Evolutionary conservation across 1,284 basidiomycete genomes (phyloP), one percentile per base, ranked within the genome.

Genomic region (Hemileia vastatrix): DNA sequence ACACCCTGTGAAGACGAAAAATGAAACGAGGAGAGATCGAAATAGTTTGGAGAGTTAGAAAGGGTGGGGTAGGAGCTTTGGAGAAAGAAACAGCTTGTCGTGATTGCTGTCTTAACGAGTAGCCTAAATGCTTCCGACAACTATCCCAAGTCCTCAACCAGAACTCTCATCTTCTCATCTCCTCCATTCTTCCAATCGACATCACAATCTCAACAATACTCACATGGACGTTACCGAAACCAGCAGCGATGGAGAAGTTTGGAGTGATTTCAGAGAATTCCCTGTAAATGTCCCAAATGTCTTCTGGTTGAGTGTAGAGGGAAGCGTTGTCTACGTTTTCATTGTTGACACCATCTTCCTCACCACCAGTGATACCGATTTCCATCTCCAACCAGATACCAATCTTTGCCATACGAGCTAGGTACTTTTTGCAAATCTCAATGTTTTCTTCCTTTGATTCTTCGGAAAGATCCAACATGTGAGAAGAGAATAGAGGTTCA

Each of bases 381-480:
- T 98, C 94, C 94, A 98, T 98, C 84, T 98, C 94, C 78, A 98
- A 90, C 91, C 91, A 98, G 44, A 77, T 81, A 67, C 87, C 87
- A 76, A 97, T 79, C 70, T 86, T 84, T 23, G 90, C 88, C 91
- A 98, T 90, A 77, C 90, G 90, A 79, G 85, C 83, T 78, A 97
- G 94, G 83, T 98, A 98, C 78, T 92, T 84, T 66, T 82, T 88
- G 79, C 95, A 98, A 58, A 81, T 90, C 64, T 81, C 84, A 76
- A 98, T 98, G 83, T 98, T 98, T 76, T 97, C 83, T 72, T 94
- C 93, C 79, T 97, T 95, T 76, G 89, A 77, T 80, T 98, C 94
- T 77, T 98, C 94, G 61, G 93, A 97, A 70, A 98, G 85, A 79
- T 98, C 94, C 71, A 98, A 86, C 94, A 98, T 98, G 88, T 98